Evolutionary conservation across 805 yeast genomes (phyloP).

Genomic region (Peterozyma xylosa): DNA sequence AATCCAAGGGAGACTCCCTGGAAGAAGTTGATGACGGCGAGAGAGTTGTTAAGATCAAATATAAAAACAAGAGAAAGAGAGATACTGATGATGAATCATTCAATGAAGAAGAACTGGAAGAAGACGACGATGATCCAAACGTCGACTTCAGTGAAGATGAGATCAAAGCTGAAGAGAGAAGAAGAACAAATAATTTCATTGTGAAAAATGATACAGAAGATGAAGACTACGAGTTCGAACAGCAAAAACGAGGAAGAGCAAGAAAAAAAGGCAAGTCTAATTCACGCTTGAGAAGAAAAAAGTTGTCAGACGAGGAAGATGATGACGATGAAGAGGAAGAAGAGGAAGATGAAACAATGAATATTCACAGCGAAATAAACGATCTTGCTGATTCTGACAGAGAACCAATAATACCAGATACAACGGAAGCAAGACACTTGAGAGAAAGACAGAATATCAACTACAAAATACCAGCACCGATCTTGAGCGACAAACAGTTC

Average conservation of each 20-base stretch:
- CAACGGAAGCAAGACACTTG: constrained; percentile 60
- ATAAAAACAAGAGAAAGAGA: constrained; percentile 9
- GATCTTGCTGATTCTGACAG: constrained; percentile 14
- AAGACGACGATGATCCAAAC: constrained; percentile 16
- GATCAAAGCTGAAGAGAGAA: constrained; percentile 14
- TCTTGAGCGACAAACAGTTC: constrained; percentile 33
- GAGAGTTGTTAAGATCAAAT: constrained; percentile 9
- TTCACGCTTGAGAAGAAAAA: too few relatives aligned
- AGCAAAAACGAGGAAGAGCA: constrained; percentile 3
- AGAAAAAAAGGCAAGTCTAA: neutral
- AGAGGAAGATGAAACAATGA: constrained; percentile 4
- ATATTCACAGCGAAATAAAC: constrained; percentile 5
- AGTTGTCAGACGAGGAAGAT: constrained; percentile 9
- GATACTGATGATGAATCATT: constrained; percentile 21
- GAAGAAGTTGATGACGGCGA: constrained; percentile 11
- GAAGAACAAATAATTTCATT: constrained; percentile 12
- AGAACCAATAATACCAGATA: constrained; percentile 28
- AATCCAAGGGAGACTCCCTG: constrained; percentile 22
- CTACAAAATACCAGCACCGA: constrained; percentile 80
- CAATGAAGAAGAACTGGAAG: constrained; percentile 15
- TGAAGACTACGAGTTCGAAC: constrained; percentile 11
- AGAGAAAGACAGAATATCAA: constrained; percentile 67
- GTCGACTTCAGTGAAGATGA: constrained; percentile 14
- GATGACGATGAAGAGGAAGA: constrained; percentile 11
- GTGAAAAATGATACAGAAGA: constrained; percentile 18